Evolutionary conservation across 768 basidiomycete genomes (phyloP), one percentile per base, ranked within the genome.

Genomic region (Austroboletus festivus): DNA sequence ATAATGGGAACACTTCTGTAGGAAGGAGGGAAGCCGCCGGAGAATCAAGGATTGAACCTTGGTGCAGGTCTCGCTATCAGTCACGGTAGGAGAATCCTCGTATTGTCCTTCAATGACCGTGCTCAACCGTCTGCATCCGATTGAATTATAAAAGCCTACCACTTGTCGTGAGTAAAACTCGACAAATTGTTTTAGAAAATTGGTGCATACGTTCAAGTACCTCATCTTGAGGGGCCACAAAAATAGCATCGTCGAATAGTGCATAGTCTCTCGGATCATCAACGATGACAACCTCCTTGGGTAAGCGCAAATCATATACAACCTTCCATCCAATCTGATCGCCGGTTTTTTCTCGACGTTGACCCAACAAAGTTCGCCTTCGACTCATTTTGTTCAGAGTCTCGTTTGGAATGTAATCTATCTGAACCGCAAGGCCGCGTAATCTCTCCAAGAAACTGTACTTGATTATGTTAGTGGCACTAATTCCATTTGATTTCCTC

Each of bases 21-120:
- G 73, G 71, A 96, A 95, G 18, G 96, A 72, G 0, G 91, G 88
- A 19, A 94, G 73, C 20, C 93, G 73, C 64, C 93, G 85, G 26
- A 92, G 66, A 19, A 92, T 79, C 33, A 88, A 70, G 3, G 70
- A 54, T 7, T 78, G 78, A 13, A 74, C 76, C 4, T 83, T 75
- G 2, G 57, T 50, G 5, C 80, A 76, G 20, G 65, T 61, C 44
- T 69, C 72, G 1, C 76, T 71, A 34, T 71, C 65, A 26, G 61
- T 64, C 11, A 81, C 60, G 58, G 85, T 82, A 8, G 60, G 58
- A 5, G 75, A 69, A 0, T 78, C 72, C 38, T 78, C 75, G 60
- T 88, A 86, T 30, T 87, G 82, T 58, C 92, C 89, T 52, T 76
- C 76, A 38, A 95, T 79, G 16, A 89, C 71, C 15, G 71, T 69